These are phyloP conservation scores for Pseudocercospora vitis DNA, from an alignment of 2,329 filamentous ascomycete genomes.

Conservation along the genomic window DNA sequence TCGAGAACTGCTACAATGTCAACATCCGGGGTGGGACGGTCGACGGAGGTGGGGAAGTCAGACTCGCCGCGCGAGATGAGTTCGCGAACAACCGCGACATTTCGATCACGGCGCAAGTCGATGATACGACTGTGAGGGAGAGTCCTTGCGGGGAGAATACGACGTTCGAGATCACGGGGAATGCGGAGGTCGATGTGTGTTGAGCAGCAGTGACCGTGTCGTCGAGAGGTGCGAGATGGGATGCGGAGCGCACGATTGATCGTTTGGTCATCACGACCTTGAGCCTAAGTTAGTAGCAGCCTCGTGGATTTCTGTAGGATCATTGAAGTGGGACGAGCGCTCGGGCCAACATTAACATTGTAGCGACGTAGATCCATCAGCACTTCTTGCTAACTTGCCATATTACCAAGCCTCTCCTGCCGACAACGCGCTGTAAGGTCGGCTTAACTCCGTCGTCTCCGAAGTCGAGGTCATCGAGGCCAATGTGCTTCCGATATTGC, in stretches of 20 bases:
- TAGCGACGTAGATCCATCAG: too few relatives aligned
- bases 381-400: constrained; percentile 47
- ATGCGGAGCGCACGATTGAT: too few relatives aligned
- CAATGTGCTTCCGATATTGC: constrained; percentile 67
- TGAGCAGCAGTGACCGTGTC: too few relatives aligned
- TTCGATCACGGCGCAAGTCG: constrained; percentile 51
- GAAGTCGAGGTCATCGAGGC: constrained; percentile 79
- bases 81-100: constrained; percentile 57
- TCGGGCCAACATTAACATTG: too few relatives aligned
- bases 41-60: constrained; percentile 57
- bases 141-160: constrained; percentile 57
- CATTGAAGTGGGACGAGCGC: too few relatives aligned
- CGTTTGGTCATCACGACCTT: too few relatives aligned
- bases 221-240: too few relatives aligned
- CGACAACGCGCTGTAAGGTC: constrained; percentile 64
- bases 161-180: constrained; percentile 52
- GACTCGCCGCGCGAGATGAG: constrained; percentile 54
- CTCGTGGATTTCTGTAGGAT: too few relatives aligned
- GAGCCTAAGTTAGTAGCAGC: too few relatives aligned
- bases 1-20: constrained; percentile 62
- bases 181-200: constrained; percentile 47
- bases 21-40: constrained; percentile 54
- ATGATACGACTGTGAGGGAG: constrained; percentile 54
- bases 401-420: constrained; percentile 47
- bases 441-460: constrained; percentile 72